A percentile compares a stretch with the other conserved stretches of the same genome.
These are phyloP conservation scores for Mycena amicta DNA, from an alignment of 768 basidiomycete species.

Conservation along the genomic window DNA sequence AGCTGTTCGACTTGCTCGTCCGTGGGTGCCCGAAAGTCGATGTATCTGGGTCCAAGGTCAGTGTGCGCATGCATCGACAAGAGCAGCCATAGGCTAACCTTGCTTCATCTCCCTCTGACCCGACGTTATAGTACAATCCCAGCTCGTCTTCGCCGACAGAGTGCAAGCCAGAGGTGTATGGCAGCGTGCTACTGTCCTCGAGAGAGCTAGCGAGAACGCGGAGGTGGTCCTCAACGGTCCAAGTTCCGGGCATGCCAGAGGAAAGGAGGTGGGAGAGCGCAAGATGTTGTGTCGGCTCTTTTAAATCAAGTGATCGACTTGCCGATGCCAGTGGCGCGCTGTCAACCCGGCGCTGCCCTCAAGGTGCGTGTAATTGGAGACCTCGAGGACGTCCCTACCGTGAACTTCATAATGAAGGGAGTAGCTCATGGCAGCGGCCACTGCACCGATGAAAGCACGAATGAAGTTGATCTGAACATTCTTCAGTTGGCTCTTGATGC, in stretches of 20 bases:
- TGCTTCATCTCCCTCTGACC: background rate
- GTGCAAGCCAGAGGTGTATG: background rate
- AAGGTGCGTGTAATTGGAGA: too few relatives aligned
- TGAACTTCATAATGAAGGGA: too few relatives aligned
- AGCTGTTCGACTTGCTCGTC: slow-evolving; percentile 28
- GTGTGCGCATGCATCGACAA: background rate
- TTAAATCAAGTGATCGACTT: too few relatives aligned
- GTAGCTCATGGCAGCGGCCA: too few relatives aligned
- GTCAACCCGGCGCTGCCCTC: too few relatives aligned
- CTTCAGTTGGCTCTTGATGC: too few relatives aligned
- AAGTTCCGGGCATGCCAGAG: slow-evolving; percentile 1
- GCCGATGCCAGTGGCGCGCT: too few relatives aligned
- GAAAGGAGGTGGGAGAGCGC: too few relatives aligned
- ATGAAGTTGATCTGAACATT: too few relatives aligned
- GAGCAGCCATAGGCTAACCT: background rate
- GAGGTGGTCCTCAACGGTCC: background rate
- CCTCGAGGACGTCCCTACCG: too few relatives aligned
- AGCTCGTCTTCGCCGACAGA: background rate
- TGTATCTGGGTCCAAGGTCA: background rate
- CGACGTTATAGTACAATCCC: background rate
- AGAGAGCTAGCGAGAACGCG: background rate
- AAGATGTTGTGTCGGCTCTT: too few relatives aligned
- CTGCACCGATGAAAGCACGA: too few relatives aligned
- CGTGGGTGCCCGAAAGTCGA: background rate
- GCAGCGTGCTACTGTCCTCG: background rate